Percentiles rank a stretch among this genome's conserved stretches.
phyloP scores from a whole-genome alignment of 345 rosid species.

The Syzygium oleosum region DNA sequence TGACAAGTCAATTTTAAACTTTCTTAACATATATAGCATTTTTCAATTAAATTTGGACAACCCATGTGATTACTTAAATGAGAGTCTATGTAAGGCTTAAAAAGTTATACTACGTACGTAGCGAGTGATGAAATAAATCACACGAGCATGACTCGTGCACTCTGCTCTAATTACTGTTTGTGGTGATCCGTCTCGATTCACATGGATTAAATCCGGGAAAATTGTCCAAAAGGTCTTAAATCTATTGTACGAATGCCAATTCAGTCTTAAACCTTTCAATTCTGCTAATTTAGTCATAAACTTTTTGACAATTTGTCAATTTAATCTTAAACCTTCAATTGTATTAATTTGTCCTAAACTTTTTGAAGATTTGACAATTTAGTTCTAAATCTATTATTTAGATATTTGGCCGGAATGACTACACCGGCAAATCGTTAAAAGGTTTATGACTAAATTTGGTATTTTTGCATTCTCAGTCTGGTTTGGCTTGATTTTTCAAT shows the following conservation, averaged over 20 bases:
- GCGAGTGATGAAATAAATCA: background rate
- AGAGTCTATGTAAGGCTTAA: background rate
- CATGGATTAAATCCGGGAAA: too few species aligned
- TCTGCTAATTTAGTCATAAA: too few species aligned
- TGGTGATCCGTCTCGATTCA: background rate
- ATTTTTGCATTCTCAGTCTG: background rate
- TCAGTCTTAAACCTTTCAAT: too few species aligned
- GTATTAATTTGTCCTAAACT: too few species aligned
- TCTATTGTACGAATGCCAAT: too few species aligned
- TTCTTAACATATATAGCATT: background rate
- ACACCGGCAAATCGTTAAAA: too few species aligned
- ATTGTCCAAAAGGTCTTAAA: too few species aligned
- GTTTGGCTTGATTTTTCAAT: background rate
- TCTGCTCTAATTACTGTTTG: background rate
- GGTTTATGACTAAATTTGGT: background rate
- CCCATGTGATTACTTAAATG: background rate
- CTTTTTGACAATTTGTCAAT: too few species aligned
- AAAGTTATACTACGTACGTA: background rate
- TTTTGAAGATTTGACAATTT: too few species aligned
- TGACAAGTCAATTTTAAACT: background rate
- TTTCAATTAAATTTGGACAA: background rate
- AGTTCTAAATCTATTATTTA: too few species aligned
- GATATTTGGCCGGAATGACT: too few species aligned
- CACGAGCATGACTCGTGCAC: background rate
- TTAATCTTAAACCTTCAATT: too few species aligned